Base-by-base conservation (phyloP, 2,329 filamentous ascomycete genomes). In the Fusarium pseudocircinatum region DNA sequence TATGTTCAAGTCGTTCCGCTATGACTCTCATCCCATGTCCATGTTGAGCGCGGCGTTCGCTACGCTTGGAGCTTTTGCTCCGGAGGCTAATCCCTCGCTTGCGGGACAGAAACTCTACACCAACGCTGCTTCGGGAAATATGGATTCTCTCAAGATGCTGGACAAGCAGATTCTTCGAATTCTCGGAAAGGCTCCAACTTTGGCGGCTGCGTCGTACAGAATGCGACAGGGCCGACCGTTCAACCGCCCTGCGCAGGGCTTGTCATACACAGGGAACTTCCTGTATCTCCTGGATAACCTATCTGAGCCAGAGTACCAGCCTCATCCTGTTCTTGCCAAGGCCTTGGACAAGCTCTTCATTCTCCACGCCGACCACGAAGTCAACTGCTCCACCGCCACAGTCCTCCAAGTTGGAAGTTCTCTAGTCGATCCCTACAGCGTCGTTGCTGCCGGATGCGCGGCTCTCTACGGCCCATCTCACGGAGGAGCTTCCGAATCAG, bases 351-450 rank as follows among this genome's bases (percentile, higher is more conserved):
- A 84, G 11, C 82, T 90, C 6, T 88, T 88, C 74, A 86, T 89
- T 60, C 83, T 90, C 30, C 87, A 89, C 70, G 85, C 87, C 5
- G 88, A 90, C 72, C 88, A 90, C 75, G 89, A 89, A 67, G 87
- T 90, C 78, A 89, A 89, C 72, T 85, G 87, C 75, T 87, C 87
- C 4, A 89, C 87, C 0, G 87, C 88, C 3, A 86, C 88, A 3
- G 84, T 88, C 37, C 80, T 90, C 22, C 87, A 89, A 63, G 87
- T 89, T 26, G 87, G 88, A 13, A 88, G 85, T 62, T 87, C 86
- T 0, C 79, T 90, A 16, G 85, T 89, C 0, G 89, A 90, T 73
- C 87, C 88, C 0, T 89, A 83, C 67, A 88, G 85, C 70, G 83
- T 87, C 24, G 85, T 89, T 18, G 80, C 87, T 2, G 86, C 87